Percentiles rank a stretch among this genome's conserved stretches.
phyloP scores from a whole-genome alignment of 1,284 basidiomycete species.

The Cutaneotrichosporon sp. region DNA sequence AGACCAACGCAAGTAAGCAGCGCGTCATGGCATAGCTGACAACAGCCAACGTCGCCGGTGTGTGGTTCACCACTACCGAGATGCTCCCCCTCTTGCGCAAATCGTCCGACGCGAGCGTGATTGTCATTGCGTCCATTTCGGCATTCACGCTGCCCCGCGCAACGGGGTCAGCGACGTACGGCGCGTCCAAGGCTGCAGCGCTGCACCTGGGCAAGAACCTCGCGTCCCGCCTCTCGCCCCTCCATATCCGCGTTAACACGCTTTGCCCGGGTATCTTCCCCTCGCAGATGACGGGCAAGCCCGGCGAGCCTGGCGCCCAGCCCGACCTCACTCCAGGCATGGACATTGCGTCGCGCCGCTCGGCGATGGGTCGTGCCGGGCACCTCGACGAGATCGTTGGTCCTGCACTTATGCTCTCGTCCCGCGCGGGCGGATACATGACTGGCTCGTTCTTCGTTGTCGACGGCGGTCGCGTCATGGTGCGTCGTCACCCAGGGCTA shows the following conservation, averaged over 20 bases:
- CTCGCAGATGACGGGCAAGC: constrained; percentile 37
- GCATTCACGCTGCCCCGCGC: neutral
- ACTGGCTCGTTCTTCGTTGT: constrained; percentile 36
- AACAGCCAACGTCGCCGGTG: neutral
- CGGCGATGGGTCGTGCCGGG: constrained; percentile 27
- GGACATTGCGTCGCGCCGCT: no score
- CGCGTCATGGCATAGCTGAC: neutral
- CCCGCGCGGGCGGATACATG: constrained; percentile 37
- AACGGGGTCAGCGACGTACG: neutral
- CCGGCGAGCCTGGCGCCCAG: constrained; percentile 1
- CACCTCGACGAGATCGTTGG: constrained; percentile 41
- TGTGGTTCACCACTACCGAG: constrained; percentile 41
- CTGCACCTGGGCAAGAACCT: constrained; percentile 23
- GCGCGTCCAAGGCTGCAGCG: constrained; percentile 15
- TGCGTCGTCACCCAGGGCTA: constrained; percentile 7
- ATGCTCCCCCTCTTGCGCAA: constrained; percentile 42
- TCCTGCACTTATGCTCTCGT: constrained; percentile 35
- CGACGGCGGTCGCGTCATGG: constrained; percentile 37
- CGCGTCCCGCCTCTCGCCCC: constrained; percentile 25
- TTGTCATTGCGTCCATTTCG: neutral
- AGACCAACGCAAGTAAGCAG: neutral
- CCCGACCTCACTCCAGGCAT: no score
- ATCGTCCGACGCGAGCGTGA: constrained; percentile 39
- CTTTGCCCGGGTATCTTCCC: constrained; percentile 30
- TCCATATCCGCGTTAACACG: constrained; percentile 30